phyloP scores from a whole-genome alignment of 192 early-diverging fungal genomes.

The Coemansia erecta region DNA sequence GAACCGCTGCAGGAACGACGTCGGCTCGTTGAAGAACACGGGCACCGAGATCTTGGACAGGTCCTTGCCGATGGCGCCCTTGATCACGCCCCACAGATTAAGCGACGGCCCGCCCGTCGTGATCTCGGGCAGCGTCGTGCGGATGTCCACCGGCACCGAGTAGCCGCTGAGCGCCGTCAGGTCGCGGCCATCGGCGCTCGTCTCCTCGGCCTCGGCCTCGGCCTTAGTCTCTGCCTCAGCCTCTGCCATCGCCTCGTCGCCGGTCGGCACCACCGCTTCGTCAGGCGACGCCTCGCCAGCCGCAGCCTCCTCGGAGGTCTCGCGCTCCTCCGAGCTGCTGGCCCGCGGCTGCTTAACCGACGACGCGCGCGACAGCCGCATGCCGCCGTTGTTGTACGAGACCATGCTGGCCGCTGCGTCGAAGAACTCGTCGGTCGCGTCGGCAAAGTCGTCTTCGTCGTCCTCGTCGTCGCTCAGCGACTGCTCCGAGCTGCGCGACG shows the following conservation, averaged over 20 bases:
- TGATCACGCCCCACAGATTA: slow-evolving; percentile 82
- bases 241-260: neutral
- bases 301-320: neutral
- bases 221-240: neutral
- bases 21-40: slow-evolving; percentile 88
- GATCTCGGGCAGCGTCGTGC: slow-evolving; percentile 53
- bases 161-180: slow-evolving; percentile 49
- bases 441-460: slow-evolving; percentile 53
- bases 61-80: slow-evolving; percentile 85
- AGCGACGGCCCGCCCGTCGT: slow-evolving; percentile 61
- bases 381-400: slow-evolving; percentile 17
- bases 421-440: slow-evolving; percentile 65
- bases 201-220: neutral
- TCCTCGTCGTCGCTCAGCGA: slow-evolving; percentile 23
- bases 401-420: slow-evolving; percentile 56
- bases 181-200: slow-evolving; percentile 10
- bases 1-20: slow-evolving; percentile 82
- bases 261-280: neutral
- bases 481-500: neutral
- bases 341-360: slow-evolving; percentile 9
- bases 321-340: neutral
- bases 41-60: slow-evolving; percentile 81
- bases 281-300: neutral
- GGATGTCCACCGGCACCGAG: slow-evolving; percentile 19
- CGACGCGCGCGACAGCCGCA: slow-evolving; percentile 9